phyloP scores from a whole-genome alignment of 2,329 filamentous ascomycete species.

The Claviceps paspali region DNA sequence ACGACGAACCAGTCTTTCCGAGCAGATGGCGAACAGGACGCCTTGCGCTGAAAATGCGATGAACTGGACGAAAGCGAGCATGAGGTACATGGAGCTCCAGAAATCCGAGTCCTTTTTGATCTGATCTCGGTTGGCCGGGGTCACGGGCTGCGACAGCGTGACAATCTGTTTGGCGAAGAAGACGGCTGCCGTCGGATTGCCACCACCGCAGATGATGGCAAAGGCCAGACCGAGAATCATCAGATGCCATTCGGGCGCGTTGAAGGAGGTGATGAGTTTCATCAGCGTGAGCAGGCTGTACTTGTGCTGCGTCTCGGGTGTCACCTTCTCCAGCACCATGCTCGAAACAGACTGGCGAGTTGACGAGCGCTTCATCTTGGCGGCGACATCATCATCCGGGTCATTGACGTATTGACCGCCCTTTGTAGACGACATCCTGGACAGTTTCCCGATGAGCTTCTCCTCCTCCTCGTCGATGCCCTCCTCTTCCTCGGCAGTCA shows the following conservation, averaged over 20 bases:
- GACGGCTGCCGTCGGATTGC: conserved; percentile 53
- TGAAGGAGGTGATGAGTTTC: conserved; percentile 68
- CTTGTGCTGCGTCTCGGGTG: conserved; percentile 32
- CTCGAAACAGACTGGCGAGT: conserved; percentile 53
- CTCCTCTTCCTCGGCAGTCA: conserved; percentile 35
- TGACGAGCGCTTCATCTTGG: conserved; percentile 38
- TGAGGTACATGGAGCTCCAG: conserved; percentile 79
- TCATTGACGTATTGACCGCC: conserved; percentile 31
- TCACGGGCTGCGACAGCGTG: conserved; percentile 42
- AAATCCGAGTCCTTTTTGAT: conserved; percentile 63
- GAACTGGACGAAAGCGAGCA: conserved; percentile 63
- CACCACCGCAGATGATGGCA: conserved; percentile 63
- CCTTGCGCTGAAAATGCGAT: conserved; percentile 55
- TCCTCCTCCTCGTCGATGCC: conserved; percentile 34
- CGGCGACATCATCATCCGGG: conserved; percentile 45
- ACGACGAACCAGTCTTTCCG: conserved; percentile 71
- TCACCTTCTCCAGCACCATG: conserved; percentile 44
- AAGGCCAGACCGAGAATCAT: conserved; percentile 64
- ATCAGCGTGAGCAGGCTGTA: conserved; percentile 65
- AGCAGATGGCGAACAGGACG: conserved; percentile 65
- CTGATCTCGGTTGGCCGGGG: conserved; percentile 31
- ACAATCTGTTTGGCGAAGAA: conserved; percentile 84
- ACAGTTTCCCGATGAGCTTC: conserved; percentile 28
- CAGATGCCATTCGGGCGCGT: conserved; percentile 51
- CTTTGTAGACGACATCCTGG: conserved; percentile 22